Evolutionary conservation across 73 alveolate genomes (phyloP).

Genomic region (Paramecium caudatum): DNA sequence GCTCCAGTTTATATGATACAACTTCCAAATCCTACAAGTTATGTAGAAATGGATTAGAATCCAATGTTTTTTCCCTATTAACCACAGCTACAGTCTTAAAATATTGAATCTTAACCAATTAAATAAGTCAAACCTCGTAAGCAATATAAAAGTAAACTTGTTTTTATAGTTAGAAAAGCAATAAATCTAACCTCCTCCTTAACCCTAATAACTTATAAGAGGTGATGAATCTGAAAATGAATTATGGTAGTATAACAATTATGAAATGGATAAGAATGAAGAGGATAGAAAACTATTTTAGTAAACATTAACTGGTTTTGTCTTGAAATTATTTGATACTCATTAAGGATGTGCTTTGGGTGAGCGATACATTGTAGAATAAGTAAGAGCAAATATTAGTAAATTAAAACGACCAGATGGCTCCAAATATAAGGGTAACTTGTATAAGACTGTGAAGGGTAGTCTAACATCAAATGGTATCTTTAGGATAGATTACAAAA

Average conservation of each 20-base stretch:
- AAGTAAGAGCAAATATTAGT: conserved; percentile 15
- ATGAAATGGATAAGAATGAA: conserved; percentile 21
- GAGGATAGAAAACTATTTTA: conserved; percentile 29
- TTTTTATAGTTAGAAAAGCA: neutral
- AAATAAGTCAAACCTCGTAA: neutral
- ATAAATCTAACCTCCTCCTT: neutral
- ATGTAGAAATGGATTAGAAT: neutral
- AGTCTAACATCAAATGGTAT: conserved; percentile 63
- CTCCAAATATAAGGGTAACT: conserved; percentile 33
- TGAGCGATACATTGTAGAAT: conserved; percentile 44
- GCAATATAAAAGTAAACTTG: neutral
- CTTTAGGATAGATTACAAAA: neutral
- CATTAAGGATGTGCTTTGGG: neutral
- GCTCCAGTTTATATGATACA: conserved; percentile 29
- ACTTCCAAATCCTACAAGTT: neutral
- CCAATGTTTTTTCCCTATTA: neutral
- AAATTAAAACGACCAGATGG: conserved; percentile 58
- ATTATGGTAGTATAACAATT: neutral
- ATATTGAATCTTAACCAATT: neutral
- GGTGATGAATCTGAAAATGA: conserved; percentile 34
- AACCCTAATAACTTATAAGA: conserved; percentile 15
- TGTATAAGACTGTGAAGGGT: conserved; percentile 49
- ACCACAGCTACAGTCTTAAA: neutral
- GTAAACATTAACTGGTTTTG: conserved; percentile 37
- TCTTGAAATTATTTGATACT: conserved; percentile 35